Base-by-base conservation (phyloP, 179 eudicot species). In the Corrigiola litoralis region DNA sequence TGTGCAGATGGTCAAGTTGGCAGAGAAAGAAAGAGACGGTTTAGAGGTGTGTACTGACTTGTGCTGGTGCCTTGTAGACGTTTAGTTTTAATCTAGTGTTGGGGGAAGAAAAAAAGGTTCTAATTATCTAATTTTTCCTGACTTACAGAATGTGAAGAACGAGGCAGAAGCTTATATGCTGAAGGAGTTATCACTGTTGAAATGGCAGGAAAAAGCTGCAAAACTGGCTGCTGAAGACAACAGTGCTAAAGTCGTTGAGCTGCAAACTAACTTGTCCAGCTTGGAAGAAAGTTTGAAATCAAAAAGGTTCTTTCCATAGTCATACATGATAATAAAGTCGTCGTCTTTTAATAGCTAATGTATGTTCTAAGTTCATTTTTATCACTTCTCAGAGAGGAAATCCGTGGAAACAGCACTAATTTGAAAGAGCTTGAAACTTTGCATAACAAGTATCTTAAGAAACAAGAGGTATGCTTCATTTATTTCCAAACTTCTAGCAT, bases 91-190 rank as follows among this genome's bases (percentile, higher is more conserved):
- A n/a, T n/a, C n/a, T n/a, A n/a, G n/a, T n/a, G 14, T 24, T 23
- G 16, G 45, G 40, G 41, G 34, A 23, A 17, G 21, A 24, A 49
- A 14, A 7, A n/a, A 38, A 45, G 12, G 16, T 8, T 13, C 42
- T 54, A 34, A 44, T 32, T 9, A 40, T 40, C 24, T 9, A 44
- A 51, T 32, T 40, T 57, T 20, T 53, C 24, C 28, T 60, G 28
- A 27, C 16, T 44, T 2, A 54, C 86, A 94, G 99, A 81, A 70
- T 74, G 91, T 90, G 38, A 94, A 94, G 74, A 94, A 94, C 69
- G 97, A 94, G 79, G 99, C 99, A 61, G 99, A 94, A 81, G 84
- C 71, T 48, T 94, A 81, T 77, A 94, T 90, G 97, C 81, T 90
- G 69, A 94, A 87, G 76, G 97, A 87, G 76, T 59, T 90, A 71